Conservation (phyloP, 345 rosid species). For the Eutrema japonicum region DNA sequence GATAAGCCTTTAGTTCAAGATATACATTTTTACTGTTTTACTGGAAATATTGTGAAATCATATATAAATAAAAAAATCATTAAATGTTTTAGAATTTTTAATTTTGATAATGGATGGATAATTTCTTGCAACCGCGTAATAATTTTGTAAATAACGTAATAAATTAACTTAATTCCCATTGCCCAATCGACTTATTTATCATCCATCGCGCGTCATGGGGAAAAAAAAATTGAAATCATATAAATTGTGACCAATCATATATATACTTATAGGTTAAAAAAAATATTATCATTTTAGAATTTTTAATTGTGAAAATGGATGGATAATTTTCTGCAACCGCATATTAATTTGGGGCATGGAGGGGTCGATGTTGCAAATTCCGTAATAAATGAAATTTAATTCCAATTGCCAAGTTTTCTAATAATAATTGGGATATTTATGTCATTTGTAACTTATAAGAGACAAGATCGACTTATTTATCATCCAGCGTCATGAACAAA, state of each 20-base stretch:
- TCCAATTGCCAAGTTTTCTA: constrained; percentile 27
- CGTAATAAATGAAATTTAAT: constrained; percentile 41
- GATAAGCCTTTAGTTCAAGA: constrained; percentile 30
- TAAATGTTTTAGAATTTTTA: not conserved
- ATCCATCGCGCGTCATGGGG: too few relatives aligned
- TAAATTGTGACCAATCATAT: too few relatives aligned
- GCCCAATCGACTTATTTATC: not conserved
- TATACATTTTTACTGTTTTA: constrained; percentile 40
- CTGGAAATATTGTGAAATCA: constrained; percentile 26
- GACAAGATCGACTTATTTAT: constrained; percentile 32
- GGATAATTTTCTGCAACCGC: constrained; percentile 37
- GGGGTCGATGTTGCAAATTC: constrained; percentile 42
- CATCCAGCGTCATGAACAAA: constrained; percentile 10
- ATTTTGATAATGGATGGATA: not conserved
- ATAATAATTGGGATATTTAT: constrained; percentile 36
- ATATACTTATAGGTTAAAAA: too few relatives aligned
- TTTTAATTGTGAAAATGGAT: not conserved
- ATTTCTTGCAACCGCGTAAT: constrained; percentile 33
- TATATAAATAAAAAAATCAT: not conserved
- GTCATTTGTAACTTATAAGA: constrained; percentile 11
- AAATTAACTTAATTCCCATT: constrained; percentile 41
- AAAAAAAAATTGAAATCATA: too few relatives aligned
- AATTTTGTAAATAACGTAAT: constrained; percentile 38
- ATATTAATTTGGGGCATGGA: constrained; percentile 37
- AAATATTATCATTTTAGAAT: not conserved